Evolutionary conservation across 2,329 filamentous ascomycete genomes (phyloP).

Genomic region (Diaporthe longicolla): DNA sequence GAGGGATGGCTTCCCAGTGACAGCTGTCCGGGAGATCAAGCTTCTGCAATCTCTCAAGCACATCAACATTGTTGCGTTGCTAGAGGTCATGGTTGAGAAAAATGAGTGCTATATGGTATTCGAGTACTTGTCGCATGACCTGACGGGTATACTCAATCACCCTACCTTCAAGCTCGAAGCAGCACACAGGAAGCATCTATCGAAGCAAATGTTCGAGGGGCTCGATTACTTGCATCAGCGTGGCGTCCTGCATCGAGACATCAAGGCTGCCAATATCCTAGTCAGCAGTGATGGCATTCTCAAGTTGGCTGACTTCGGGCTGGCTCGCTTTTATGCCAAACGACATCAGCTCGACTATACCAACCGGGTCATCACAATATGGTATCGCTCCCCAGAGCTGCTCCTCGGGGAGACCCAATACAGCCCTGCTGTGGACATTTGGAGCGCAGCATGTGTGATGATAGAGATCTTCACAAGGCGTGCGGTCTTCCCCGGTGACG

Average conservation of each 20-base stretch:
- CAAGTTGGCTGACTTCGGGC: slow-evolving; percentile 95
- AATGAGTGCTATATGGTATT: slow-evolving; percentile 99
- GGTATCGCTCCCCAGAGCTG: slow-evolving; percentile 95
- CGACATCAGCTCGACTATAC: slow-evolving; percentile 94
- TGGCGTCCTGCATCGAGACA: slow-evolving; percentile 96
- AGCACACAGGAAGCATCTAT: slow-evolving; percentile 92
- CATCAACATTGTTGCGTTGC: slow-evolving; percentile 83
- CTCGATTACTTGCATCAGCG: slow-evolving; percentile 93
- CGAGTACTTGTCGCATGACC: slow-evolving; percentile 95
- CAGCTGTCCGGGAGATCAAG: slow-evolving; percentile 91
- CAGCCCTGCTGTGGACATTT: slow-evolving; percentile 91
- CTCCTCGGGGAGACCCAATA: slow-evolving; percentile 92
- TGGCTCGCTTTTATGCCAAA: slow-evolving; percentile 97
- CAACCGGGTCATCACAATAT: slow-evolving; percentile 98
- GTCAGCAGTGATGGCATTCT: slow-evolving; percentile 90
- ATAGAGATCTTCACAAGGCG: slow-evolving; percentile 95
- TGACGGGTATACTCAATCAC: slow-evolving; percentile 95
- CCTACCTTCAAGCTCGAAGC: slow-evolving; percentile 88
- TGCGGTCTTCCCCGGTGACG: slow-evolving; percentile 95
- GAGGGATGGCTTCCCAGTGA: slow-evolving; percentile 91
- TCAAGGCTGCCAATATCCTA: slow-evolving; percentile 97
- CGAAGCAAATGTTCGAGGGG: slow-evolving; percentile 92
- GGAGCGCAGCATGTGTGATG: slow-evolving; percentile 97
- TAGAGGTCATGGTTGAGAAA: slow-evolving; percentile 97
- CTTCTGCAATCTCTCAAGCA: slow-evolving; percentile 89